These are phyloP conservation scores for Fusarium algeriense DNA, from an alignment of 2,329 filamentous ascomycete species.

Conservation along the genomic window DNA sequence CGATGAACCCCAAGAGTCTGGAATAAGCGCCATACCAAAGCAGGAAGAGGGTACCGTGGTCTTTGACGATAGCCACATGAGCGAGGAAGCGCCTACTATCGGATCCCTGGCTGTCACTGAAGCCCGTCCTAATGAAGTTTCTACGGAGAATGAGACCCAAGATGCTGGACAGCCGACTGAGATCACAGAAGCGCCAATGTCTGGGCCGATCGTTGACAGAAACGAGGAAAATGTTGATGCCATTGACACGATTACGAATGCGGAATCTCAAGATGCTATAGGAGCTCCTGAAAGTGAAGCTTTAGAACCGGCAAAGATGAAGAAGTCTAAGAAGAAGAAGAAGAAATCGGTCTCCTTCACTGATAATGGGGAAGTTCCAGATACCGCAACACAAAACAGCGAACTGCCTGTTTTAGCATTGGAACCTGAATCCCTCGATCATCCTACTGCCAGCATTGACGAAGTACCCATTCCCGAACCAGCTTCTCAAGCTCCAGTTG, in stretches of 20 bases:
- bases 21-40: neutral
- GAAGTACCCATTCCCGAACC: slow-evolving; percentile 33
- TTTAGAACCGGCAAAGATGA: slow-evolving; percentile 27
- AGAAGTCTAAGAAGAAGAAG: slow-evolving; percentile 51
- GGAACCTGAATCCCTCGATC: slow-evolving; percentile 23
- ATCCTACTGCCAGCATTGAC: neutral
- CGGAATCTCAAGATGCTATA: slow-evolving; percentile 8
- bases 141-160: neutral
- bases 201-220: neutral
- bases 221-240: neutral
- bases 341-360: slow-evolving; percentile 41
- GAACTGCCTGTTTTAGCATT: slow-evolving; percentile 16
- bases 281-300: slow-evolving; percentile 33
- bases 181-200: neutral
- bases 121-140: neutral
- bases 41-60: slow-evolving; percentile 6
- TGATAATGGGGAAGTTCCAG: slow-evolving; percentile 25
- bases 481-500: neutral
- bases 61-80: neutral
- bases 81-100: neutral
- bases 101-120: neutral
- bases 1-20: slow-evolving; percentile 4
- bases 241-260: neutral
- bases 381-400: slow-evolving; percentile 12
- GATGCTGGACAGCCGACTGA: slow-evolving; percentile 4